Percentiles rank a stretch among this genome's conserved stretches.
Conservation (phyloP, 805 yeast species). For the Ogataea siamensis region DNA sequence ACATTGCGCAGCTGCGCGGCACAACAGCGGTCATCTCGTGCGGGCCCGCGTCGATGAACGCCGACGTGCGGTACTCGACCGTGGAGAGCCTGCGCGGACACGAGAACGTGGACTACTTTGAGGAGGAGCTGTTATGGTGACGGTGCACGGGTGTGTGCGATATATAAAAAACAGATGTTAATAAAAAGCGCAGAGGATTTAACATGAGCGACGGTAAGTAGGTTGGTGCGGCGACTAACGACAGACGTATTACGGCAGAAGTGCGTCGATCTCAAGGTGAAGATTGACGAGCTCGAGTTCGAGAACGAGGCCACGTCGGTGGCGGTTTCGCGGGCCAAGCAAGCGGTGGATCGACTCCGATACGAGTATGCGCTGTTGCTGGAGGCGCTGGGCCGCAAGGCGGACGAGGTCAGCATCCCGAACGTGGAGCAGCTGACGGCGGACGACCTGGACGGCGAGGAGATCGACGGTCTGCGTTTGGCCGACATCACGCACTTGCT, state of each 20-base stretch:
- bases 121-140: slow-evolving; percentile 39
- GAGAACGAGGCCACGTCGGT: slow-evolving; percentile 74
- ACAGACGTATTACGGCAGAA: slow-evolving; percentile 47
- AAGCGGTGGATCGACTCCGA: slow-evolving; percentile 72
- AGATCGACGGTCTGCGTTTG: slow-evolving; percentile 27
- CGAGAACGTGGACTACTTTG: slow-evolving; percentile 36
- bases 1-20: slow-evolving; percentile 21
- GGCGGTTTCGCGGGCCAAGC: slow-evolving; percentile 73
- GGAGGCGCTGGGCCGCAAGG: slow-evolving; percentile 70
- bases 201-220: slow-evolving; percentile 20
- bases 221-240: neutral
- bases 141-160: slow-evolving; percentile 10
- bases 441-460: slow-evolving; percentile 28
- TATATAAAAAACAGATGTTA: slow-evolving; percentile 3
- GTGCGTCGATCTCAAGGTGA: slow-evolving; percentile 67
- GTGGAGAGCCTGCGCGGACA: slow-evolving; percentile 29
- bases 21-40: slow-evolving; percentile 37
- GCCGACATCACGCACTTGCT: slow-evolving; percentile 30
- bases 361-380: slow-evolving; percentile 78
- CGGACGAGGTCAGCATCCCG: slow-evolving; percentile 30
- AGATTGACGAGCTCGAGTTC: slow-evolving; percentile 70
- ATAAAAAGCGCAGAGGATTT: slow-evolving; percentile 1
- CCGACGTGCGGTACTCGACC: slow-evolving; percentile 34
- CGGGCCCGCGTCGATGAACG: slow-evolving; percentile 36
- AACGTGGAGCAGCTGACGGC: slow-evolving; percentile 23